Percentiles rank a stretch among this genome's conserved stretches.
Conservation (phyloP, 805 yeast species). For the Yarrowia porcina region DNA sequence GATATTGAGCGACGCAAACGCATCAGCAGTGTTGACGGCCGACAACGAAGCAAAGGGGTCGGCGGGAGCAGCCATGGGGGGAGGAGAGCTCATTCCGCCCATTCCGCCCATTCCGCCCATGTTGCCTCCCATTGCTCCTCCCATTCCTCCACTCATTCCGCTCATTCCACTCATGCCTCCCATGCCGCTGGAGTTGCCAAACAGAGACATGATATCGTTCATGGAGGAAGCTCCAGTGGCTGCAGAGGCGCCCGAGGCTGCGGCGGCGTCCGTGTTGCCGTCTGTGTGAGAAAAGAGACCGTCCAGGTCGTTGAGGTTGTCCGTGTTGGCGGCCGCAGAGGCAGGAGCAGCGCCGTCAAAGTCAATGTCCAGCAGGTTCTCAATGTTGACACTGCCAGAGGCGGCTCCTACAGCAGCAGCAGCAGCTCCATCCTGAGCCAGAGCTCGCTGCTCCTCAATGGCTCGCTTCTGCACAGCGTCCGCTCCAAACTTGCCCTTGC, state of each 20-base stretch:
- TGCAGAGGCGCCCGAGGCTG: constrained; percentile 40
- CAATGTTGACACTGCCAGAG: constrained; percentile 54
- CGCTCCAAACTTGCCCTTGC: constrained; percentile 43
- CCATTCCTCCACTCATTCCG: background rate
- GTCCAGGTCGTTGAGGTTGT: constrained; percentile 62
- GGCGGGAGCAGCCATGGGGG: constrained; percentile 15
- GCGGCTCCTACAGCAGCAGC: constrained; percentile 32
- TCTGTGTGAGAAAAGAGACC: constrained; percentile 51
- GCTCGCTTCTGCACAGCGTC: constrained; percentile 46
- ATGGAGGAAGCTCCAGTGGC: constrained; percentile 27
- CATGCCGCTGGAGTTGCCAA: constrained; percentile 30
- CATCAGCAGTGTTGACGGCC: constrained; percentile 19
- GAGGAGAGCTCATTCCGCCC: background rate
- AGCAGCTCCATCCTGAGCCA: constrained; percentile 69
- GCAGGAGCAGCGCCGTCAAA: constrained; percentile 48
- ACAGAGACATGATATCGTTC: constrained; percentile 50
- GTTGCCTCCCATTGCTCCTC: background rate
- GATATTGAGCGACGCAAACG: constrained; percentile 24
- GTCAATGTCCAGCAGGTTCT: constrained; percentile 81
- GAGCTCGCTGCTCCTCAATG: constrained; percentile 70
- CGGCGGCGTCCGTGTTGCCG: constrained; percentile 34
- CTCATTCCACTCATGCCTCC: background rate
- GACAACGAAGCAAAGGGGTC: constrained; percentile 25
- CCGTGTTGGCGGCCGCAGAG: constrained; percentile 28
- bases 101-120: background rate